phyloP scores from a whole-genome alignment of 2,329 filamentous ascomycete genomes.

The Aspergillus pseudonomiae region DNA sequence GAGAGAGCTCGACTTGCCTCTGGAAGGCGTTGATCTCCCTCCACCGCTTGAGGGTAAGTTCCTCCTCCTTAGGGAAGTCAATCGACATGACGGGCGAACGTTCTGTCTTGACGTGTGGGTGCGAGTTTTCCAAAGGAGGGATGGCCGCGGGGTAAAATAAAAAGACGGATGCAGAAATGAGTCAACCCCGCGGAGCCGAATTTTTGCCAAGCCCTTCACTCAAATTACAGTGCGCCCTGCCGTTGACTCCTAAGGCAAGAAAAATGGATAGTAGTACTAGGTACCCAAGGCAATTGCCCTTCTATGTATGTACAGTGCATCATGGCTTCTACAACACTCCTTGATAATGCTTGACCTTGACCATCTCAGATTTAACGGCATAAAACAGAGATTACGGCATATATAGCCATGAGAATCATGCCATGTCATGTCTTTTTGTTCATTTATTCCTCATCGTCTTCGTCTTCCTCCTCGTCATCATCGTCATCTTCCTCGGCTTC shows the following conservation, averaged over 20 bases:
- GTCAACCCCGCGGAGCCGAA: constrained; percentile 15
- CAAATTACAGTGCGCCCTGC: background rate
- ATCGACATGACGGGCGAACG: constrained; percentile 69
- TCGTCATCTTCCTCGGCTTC: constrained; percentile 71
- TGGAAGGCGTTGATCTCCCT: constrained; percentile 90
- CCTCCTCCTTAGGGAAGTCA: constrained; percentile 90
- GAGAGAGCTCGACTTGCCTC: constrained; percentile 82
- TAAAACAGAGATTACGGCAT: background rate
- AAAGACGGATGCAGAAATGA: constrained; percentile 17
- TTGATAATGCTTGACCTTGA: background rate
- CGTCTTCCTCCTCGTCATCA: constrained; percentile 58
- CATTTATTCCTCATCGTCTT: constrained; percentile 37
- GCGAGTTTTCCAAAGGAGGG: constrained; percentile 20
- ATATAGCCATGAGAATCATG: background rate
- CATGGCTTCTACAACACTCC: background rate
- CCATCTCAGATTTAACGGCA: background rate
- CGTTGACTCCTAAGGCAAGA: background rate
- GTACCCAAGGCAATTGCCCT: background rate
- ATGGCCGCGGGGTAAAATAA: constrained; percentile 30
- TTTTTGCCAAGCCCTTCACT: constrained; percentile 4
- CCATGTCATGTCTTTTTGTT: background rate
- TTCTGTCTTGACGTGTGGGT: constrained; percentile 21
- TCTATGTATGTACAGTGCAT: background rate
- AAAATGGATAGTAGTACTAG: background rate
- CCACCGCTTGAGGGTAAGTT: constrained; percentile 82